A percentile compares a stretch with the other conserved stretches of the same genome.
phyloP scores from a whole-genome alignment of 1,284 basidiomycete genomes.

The Cutaneotrichosporon spelunceum region DNA sequence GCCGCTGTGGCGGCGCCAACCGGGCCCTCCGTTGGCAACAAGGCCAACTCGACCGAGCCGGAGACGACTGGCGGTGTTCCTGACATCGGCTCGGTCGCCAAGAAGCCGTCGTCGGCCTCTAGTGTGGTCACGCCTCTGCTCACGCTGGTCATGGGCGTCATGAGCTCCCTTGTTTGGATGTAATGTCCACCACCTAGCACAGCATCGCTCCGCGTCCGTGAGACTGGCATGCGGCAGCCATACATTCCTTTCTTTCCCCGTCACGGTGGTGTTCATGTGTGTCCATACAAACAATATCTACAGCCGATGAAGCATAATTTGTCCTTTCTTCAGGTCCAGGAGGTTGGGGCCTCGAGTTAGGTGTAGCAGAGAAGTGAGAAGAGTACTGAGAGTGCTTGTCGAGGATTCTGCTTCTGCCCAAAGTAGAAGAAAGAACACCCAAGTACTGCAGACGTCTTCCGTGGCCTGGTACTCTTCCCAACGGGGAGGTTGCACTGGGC shows the following conservation, averaged over 20 bases:
- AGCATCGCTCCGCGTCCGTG: not conserved
- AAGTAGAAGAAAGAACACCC: too few relatives aligned
- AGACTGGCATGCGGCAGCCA: not conserved
- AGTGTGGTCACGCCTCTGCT: not conserved
- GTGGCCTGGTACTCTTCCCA: too few relatives aligned
- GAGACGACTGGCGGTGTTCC: not conserved
- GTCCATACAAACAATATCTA: not conserved
- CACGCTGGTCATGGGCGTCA: not conserved
- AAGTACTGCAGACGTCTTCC: too few relatives aligned
- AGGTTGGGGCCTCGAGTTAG: not conserved
- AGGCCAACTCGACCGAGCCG: not conserved
- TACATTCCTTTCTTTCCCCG: slow-evolving; percentile 2
- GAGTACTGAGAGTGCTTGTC: too few relatives aligned
- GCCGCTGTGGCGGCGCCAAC: too few relatives aligned
- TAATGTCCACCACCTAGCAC: slow-evolving; percentile 3
- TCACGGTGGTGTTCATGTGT: not conserved
- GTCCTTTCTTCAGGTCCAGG: too few relatives aligned
- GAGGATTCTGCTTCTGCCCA: too few relatives aligned
- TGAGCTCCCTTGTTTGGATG: slow-evolving; percentile 15
- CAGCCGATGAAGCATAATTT: slow-evolving; percentile 10
- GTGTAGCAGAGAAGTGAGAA: too few relatives aligned
- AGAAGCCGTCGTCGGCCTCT: not conserved
- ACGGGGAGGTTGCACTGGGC: too few relatives aligned
- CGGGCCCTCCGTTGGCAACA: not conserved
- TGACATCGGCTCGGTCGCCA: not conserved